Percentiles rank a stretch among this genome's conserved stretches.
phyloP scores from a whole-genome alignment of 768 basidiomycete genomes.

The Podaxis mareebaensis region DNA sequence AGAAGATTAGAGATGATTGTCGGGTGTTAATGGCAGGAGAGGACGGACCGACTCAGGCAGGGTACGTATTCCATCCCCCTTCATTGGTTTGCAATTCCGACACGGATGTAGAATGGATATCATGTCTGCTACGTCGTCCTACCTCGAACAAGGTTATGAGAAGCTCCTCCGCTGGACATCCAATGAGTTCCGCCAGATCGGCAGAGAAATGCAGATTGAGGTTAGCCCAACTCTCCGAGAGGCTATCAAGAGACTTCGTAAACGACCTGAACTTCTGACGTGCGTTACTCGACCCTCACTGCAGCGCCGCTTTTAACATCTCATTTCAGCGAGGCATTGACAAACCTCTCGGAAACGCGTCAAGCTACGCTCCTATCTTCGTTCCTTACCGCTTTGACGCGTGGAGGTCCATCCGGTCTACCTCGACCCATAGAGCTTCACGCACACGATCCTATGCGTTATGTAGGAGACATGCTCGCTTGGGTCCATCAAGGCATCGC shows the following conservation, averaged over 20 bases:
- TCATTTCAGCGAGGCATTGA: constrained; percentile 62
- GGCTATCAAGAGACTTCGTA: constrained; percentile 70
- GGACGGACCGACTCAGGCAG: constrained; percentile 74
- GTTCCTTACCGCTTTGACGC: constrained; percentile 86
- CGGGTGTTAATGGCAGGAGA: constrained; percentile 85
- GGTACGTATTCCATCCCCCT: constrained; percentile 41
- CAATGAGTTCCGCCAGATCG: constrained; percentile 81
- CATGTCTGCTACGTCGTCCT: constrained; percentile 76
- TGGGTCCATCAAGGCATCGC: constrained; percentile 98
- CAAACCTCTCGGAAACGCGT: constrained; percentile 77
- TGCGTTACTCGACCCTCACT: constrained; percentile 32
- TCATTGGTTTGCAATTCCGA: not conserved
- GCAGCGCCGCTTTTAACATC: not conserved
- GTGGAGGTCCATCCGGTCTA: constrained; percentile 81
- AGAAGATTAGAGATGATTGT: constrained; percentile 82
- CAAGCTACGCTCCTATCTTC: constrained; percentile 76
- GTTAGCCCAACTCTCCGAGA: constrained; percentile 66
- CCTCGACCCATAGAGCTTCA: constrained; percentile 96
- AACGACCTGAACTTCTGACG: constrained; percentile 78
- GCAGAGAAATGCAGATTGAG: constrained; percentile 73
- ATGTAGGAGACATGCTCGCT: constrained; percentile 97
- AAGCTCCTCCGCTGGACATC: constrained; percentile 87
- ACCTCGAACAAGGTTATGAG: constrained; percentile 87
- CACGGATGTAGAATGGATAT: constrained; percentile 72
- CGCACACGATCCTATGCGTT: constrained; percentile 95